Conservation (phyloP, 805 yeast genomes). For the Jamesozyma piceae region DNA sequence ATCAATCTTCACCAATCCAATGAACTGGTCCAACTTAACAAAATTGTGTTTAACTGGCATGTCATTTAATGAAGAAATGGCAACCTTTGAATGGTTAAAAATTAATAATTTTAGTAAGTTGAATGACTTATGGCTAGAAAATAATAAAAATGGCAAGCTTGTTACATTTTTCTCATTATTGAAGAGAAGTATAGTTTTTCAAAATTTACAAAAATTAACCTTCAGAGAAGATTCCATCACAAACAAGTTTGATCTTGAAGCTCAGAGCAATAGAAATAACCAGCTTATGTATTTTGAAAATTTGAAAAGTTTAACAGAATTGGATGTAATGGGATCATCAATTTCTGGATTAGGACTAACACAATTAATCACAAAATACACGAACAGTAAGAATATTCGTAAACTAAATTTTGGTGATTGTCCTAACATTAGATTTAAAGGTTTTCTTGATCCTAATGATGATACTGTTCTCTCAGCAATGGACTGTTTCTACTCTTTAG, state of each 20-base stretch:
- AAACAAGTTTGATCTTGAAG: constrained; percentile 10
- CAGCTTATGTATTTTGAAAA: constrained; percentile 9
- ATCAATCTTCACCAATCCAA: constrained; percentile 6
- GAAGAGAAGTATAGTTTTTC: constrained; percentile 11
- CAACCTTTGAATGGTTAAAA: constrained; percentile 18
- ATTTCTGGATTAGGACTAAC: constrained; percentile 21
- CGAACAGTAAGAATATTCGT: constrained; percentile 7
- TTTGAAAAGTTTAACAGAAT: constrained; percentile 10
- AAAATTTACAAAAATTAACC: constrained; percentile 15
- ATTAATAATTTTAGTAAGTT: constrained; percentile 11
- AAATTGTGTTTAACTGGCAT: constrained; percentile 14
- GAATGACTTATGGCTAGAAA: constrained; percentile 26
- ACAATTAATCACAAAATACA: constrained; percentile 8
- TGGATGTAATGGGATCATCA: constrained; percentile 27
- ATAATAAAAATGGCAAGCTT: constrained; percentile 17
- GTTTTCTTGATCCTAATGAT: constrained; percentile 4
- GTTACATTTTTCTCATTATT: constrained; percentile 12
- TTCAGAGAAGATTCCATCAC: constrained; percentile 21
- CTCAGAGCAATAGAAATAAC: neutral
- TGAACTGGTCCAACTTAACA: neutral
- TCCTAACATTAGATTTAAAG: constrained; percentile 13
- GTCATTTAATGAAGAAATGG: constrained; percentile 5
- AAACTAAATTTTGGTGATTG: constrained; percentile 26
- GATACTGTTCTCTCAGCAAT: constrained; percentile 8
- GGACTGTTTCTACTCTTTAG: constrained; percentile 8